A percentile compares a stretch with the other conserved stretches of the same genome.
These are phyloP conservation scores for Pseudogymnoascus sp. DNA, from an alignment of 2,329 filamentous ascomycete species.

Conservation along the genomic window DNA sequence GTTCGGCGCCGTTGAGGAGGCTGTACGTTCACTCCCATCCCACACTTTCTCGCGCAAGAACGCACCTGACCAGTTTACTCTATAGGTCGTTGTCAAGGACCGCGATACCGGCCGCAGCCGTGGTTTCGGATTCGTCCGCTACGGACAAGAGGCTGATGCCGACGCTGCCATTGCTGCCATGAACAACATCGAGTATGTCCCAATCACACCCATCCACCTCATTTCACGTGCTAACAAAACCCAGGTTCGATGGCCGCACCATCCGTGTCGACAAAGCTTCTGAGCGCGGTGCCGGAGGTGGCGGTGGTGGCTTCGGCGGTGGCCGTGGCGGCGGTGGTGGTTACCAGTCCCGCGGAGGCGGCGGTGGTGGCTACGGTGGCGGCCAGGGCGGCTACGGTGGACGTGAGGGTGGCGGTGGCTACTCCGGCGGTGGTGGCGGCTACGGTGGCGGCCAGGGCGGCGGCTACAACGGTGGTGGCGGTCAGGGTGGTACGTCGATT, in stretches of 20 bases:
- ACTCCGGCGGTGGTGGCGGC: slow-evolving; percentile 25
- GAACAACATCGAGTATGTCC: slow-evolving; percentile 81
- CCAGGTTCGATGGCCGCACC: slow-evolving; percentile 82
- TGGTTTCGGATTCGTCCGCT: slow-evolving; percentile 95
- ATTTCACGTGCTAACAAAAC: slow-evolving; percentile 10
- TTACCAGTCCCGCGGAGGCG: slow-evolving; percentile 21
- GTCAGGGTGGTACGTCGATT: slow-evolving; percentile 17
- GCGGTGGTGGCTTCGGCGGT: slow-evolving; percentile 42
- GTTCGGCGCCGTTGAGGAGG: slow-evolving; percentile 87
- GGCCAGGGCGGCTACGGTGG: slow-evolving; percentile 29
- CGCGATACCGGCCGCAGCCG: slow-evolving; percentile 93
- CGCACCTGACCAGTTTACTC: slow-evolving; percentile 18
- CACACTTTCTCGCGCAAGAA: slow-evolving; percentile 5
- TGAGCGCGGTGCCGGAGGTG: slow-evolving; percentile 60
- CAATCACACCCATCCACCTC: neutral
- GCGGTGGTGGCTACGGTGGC: slow-evolving; percentile 30
- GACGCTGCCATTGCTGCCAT: slow-evolving; percentile 67
- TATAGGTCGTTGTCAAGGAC: slow-evolving; percentile 92
- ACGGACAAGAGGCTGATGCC: slow-evolving; percentile 65
- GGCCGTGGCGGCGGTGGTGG: slow-evolving; percentile 28
- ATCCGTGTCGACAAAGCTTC: slow-evolving; percentile 96
- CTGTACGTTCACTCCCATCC: slow-evolving; percentile 53
- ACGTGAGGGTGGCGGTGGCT: slow-evolving; percentile 27
- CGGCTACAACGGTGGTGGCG: slow-evolving; percentile 19
- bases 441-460: slow-evolving; percentile 24